phyloP scores from a whole-genome alignment of 2,329 filamentous ascomycete genomes.

The Ophiognomonia clavigignenti-juglandacearum region DNA sequence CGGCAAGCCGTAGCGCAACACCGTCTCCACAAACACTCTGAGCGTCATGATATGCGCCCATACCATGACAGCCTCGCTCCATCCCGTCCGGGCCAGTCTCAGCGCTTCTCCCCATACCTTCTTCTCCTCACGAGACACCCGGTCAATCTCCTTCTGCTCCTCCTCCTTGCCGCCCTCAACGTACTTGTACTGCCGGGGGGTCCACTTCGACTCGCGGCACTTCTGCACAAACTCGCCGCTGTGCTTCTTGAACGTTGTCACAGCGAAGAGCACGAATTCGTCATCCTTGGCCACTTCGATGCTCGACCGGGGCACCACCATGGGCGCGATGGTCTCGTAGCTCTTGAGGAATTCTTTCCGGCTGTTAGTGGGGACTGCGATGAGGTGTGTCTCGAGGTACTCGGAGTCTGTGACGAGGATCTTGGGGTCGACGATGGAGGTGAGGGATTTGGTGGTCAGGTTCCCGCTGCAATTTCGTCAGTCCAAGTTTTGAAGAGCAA shows the following conservation, averaged over 20 bases:
- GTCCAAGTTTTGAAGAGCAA: neutral
- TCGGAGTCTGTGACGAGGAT: conserved; percentile 85
- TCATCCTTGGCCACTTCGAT: conserved; percentile 76
- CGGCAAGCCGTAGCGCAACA: conserved; percentile 91
- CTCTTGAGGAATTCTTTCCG: conserved; percentile 84
- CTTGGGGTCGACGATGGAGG: conserved; percentile 78
- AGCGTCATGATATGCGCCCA: conserved; percentile 91
- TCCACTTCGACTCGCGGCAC: conserved; percentile 89
- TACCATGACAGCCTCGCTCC: conserved; percentile 93
- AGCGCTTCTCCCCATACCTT: conserved; percentile 92
- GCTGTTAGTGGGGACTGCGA: conserved; percentile 75
- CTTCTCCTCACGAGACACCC: conserved; percentile 76
- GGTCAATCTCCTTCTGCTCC: conserved; percentile 81
- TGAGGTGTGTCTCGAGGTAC: conserved; percentile 91
- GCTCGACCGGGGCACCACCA: conserved; percentile 91
- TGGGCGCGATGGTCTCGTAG: conserved; percentile 83
- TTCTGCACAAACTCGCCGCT: conserved; percentile 85
- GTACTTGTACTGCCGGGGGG: conserved; percentile 89
- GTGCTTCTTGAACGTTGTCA: conserved; percentile 92
- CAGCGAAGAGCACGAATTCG: conserved; percentile 83
- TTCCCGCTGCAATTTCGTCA: conserved; percentile 61
- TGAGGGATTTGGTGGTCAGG: conserved; percentile 86
- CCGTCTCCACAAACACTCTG: conserved; percentile 94
- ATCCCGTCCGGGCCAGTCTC: conserved; percentile 81
- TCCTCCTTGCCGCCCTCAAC: conserved; percentile 85